Evolutionary conservation across 768 basidiomycete genomes (phyloP).

Genomic region (Xerocomellus chrysenteron): DNA sequence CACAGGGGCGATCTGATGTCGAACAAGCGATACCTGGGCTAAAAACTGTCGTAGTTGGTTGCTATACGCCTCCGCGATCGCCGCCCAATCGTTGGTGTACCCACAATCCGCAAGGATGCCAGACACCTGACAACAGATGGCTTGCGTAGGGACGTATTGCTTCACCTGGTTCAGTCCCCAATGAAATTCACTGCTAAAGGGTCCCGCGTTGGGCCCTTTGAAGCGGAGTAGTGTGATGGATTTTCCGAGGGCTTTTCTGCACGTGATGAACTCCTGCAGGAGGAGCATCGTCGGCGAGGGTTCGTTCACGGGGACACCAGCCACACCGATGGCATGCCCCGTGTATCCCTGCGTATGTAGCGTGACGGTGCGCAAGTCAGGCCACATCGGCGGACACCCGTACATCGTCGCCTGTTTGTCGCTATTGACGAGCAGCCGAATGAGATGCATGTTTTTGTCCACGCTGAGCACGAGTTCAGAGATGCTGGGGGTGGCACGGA

Average conservation of each 20-base stretch:
- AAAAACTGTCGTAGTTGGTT: conserved; percentile 31
- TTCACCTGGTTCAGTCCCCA: conserved; percentile 30
- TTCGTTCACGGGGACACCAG: conserved; percentile 29
- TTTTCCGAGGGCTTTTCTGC: conserved; percentile 20
- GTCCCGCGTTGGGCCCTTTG: conserved; percentile 31
- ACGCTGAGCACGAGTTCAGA: conserved; percentile 33
- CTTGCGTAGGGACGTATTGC: conserved; percentile 25
- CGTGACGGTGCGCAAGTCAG: conserved; percentile 24
- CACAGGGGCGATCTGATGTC: conserved; percentile 32
- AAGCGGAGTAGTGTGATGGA: conserved; percentile 25
- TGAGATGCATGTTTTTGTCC: conserved; percentile 29
- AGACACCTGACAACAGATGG: conserved; percentile 19
- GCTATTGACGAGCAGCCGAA: conserved; percentile 34
- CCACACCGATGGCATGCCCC: conserved; percentile 15
- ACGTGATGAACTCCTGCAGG: conserved; percentile 27
- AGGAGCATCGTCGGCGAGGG: conserved; percentile 31
- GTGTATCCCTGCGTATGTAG: conserved; percentile 31
- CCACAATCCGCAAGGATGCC: conserved; percentile 29
- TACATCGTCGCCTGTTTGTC: conserved; percentile 33
- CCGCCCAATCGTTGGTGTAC: conserved; percentile 29
- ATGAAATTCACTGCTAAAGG: conserved; percentile 29
- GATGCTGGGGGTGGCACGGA: conserved; percentile 33
- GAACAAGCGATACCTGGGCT: conserved; percentile 30
- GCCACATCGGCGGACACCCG: conserved; percentile 31
- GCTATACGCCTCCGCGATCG: conserved; percentile 30